Conservation (phyloP, 257 asterid species). For the Solanum clarkiae region DNA sequence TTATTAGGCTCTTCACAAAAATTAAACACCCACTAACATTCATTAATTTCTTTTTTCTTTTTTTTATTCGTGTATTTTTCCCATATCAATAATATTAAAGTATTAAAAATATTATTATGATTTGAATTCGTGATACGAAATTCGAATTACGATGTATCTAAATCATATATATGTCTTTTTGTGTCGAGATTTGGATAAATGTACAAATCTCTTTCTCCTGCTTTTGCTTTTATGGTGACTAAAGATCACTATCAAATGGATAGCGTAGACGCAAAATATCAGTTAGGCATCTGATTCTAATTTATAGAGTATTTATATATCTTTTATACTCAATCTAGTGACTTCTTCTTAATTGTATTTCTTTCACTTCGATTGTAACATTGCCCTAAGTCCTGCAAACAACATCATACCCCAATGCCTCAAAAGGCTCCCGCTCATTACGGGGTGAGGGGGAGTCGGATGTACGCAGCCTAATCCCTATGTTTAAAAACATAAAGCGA, state of each 20-base stretch:
- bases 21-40: not conserved
- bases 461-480: too few relatives aligned
- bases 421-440: too few relatives aligned
- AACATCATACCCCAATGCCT: too few relatives aligned
- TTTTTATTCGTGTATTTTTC: not conserved
- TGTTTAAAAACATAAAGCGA: too few relatives aligned
- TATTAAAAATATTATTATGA: not conserved
- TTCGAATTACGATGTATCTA: not conserved
- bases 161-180: not conserved
- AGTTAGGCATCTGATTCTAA: not conserved
- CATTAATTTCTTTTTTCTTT: not conserved
- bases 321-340: not conserved
- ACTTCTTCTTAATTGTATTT: not conserved
- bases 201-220: not conserved
- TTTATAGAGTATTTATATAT: not conserved
- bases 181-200: not conserved
- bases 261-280: not conserved
- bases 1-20: not conserved
- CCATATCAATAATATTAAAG: not conserved
- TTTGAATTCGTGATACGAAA: not conserved
- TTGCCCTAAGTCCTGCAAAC: too few relatives aligned
- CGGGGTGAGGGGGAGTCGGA: too few relatives aligned
- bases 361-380: not conserved
- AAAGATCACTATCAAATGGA: not conserved
- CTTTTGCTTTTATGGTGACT: not conserved